Evolutionary conservation across 2,329 filamentous ascomycete genomes (phyloP).

Genomic region (Fusarium nurragi): DNA sequence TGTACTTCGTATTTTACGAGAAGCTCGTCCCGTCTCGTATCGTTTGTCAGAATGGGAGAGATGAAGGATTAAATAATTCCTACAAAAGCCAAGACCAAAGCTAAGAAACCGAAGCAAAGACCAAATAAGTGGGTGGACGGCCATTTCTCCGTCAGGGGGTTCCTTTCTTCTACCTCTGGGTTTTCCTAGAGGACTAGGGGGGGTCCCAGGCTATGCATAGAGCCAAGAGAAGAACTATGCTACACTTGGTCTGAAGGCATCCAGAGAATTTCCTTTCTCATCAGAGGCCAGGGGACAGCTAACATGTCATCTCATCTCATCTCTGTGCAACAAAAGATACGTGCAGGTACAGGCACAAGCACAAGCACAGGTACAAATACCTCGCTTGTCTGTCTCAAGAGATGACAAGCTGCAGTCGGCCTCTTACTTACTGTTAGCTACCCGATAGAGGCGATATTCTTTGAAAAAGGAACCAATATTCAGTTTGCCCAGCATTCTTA

Average conservation of each 20-base stretch:
- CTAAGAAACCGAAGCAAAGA: neutral
- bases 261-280: conserved; percentile 5
- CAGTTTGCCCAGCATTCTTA: neutral
- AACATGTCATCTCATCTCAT: conserved; percentile 5
- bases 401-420: conserved; percentile 30
- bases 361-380: neutral
- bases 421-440: conserved; percentile 12
- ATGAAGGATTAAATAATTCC: conserved; percentile 5
- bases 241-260: conserved; percentile 13
- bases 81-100: neutral
- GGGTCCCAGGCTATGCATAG: neutral
- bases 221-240: conserved; percentile 19
- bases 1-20: neutral
- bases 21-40: conserved; percentile 10
- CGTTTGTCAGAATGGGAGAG: neutral
- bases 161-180: neutral
- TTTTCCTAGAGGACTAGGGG: conserved; percentile 10
- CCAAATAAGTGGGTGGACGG: conserved; percentile 1
- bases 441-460: neutral
- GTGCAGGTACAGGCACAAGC: conserved; percentile 7
- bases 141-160: conserved; percentile 2
- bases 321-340: conserved; percentile 33
- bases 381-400: conserved; percentile 6
- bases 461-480: neutral
- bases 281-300: neutral